These are phyloP conservation scores for Mucor piriformis DNA, from an alignment of 371 early-diverging fungal genomes.

Conservation along the genomic window DNA sequence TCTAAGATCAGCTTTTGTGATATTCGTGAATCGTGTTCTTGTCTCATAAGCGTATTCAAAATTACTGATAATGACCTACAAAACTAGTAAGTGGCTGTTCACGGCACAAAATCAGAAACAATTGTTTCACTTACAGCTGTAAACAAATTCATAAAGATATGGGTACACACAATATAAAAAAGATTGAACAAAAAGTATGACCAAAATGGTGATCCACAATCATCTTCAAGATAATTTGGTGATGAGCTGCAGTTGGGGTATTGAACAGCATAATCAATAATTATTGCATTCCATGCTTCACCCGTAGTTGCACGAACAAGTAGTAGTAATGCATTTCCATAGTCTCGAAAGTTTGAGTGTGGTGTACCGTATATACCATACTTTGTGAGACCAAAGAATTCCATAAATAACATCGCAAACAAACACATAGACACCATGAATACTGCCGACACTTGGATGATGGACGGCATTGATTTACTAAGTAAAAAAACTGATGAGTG, in stretches of 20 bases:
- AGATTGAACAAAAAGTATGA: slow-evolving; percentile 56
- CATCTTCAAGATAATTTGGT: slow-evolving; percentile 49
- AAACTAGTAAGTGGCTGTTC: neutral
- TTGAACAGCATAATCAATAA: slow-evolving; percentile 58
- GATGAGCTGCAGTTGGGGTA: slow-evolving; percentile 52
- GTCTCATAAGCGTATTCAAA: slow-evolving; percentile 65
- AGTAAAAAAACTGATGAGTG: neutral
- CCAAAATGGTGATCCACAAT: slow-evolving; percentile 61
- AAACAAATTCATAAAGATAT: slow-evolving; percentile 63
- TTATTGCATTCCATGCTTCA: slow-evolving; percentile 63
- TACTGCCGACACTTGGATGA: slow-evolving; percentile 61
- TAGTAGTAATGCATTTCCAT: slow-evolving; percentile 59
- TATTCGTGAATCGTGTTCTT: slow-evolving; percentile 54
- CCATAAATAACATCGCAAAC: slow-evolving; percentile 65
- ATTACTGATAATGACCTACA: slow-evolving; percentile 58
- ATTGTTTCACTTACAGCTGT: slow-evolving; percentile 48
- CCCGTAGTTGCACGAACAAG: slow-evolving; percentile 62
- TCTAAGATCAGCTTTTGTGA: slow-evolving; percentile 58
- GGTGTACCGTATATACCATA: slow-evolving; percentile 49
- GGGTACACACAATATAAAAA: slow-evolving; percentile 62
- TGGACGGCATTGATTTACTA: slow-evolving; percentile 56
- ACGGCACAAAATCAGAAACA: neutral
- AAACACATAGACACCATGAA: slow-evolving; percentile 61
- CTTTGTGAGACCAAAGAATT: slow-evolving; percentile 62
- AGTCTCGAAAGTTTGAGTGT: slow-evolving; percentile 56